Conservation (phyloP, 2,329 filamentous ascomycete genomes). For the Monilinia aucupariae region DNA sequence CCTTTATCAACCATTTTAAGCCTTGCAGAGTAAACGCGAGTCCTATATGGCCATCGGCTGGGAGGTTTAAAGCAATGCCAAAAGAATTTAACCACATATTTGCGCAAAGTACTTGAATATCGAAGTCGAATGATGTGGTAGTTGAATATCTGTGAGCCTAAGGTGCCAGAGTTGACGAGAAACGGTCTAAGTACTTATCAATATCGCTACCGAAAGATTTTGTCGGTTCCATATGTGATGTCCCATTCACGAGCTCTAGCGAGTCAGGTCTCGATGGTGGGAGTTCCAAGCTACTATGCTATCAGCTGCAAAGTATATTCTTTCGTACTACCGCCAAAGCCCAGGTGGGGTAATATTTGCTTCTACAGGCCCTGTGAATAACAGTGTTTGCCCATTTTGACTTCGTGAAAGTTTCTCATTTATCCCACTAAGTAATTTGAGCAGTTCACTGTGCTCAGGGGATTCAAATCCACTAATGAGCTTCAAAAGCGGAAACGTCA, state of each 20-base stretch:
- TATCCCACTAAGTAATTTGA: neutral
- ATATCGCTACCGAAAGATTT: too few relatives aligned
- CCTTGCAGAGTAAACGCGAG: too few relatives aligned
- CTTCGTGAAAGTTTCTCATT: neutral
- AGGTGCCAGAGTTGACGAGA: too few relatives aligned
- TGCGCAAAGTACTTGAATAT: neutral
- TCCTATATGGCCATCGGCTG: too few relatives aligned
- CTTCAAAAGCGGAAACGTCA: neutral
- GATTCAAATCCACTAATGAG: neutral
- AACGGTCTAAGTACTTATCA: too few relatives aligned
- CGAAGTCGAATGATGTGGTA: neutral
- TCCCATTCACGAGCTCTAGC: neutral
- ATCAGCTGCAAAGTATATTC: too few relatives aligned
- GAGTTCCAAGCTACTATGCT: fast-evolving
- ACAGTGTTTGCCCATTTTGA: neutral
- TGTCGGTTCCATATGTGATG: too few relatives aligned
- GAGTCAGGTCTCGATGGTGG: neutral
- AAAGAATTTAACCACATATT: neutral
- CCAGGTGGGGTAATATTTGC: too few relatives aligned
- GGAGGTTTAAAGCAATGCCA: neutral
- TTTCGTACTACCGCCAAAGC: neutral
- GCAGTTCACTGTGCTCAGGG: neutral
- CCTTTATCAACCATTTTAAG: too few relatives aligned
- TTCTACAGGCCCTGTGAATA: neutral
- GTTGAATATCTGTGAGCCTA: neutral